A percentile compares a stretch with the other conserved stretches of the same genome.
Evolutionary conservation across 1,139 yeast genomes (phyloP).

Genomic region (Diutina pseudorugosa): DNA sequence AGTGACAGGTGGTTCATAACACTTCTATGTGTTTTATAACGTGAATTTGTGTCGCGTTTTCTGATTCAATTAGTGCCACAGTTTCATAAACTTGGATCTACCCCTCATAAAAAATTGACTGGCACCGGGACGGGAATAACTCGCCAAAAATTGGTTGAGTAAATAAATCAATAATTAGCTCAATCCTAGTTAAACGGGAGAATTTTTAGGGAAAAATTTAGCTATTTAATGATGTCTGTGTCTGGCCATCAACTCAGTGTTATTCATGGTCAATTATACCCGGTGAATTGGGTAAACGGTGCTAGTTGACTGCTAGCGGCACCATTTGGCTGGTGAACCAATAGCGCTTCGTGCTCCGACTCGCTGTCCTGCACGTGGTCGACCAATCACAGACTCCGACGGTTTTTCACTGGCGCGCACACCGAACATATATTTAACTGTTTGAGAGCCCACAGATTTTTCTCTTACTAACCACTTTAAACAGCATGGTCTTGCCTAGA

Average conservation of each 20-base stretch:
- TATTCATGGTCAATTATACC: no score
- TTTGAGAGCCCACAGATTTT: neutral
- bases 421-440: neutral
- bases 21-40: no score
- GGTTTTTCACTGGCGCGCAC: neutral
- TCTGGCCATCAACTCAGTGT: no score
- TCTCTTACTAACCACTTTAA: conserved; percentile 4
- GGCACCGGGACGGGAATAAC: neutral
- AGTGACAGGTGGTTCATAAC: no score
- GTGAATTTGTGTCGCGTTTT: no score
- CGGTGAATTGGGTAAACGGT: neutral
- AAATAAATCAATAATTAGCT: neutral
- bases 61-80: neutral
- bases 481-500: conserved; percentile 72
- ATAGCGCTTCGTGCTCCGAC: neutral
- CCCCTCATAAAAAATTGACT: neutral
- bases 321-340: neutral
- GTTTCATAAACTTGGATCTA: neutral
- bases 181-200: neutral
- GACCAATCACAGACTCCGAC: neutral
- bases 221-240: no score
- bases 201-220: neutral
- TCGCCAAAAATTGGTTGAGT: neutral
- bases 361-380: neutral
- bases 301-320: neutral